Percentiles rank a stretch among this genome's conserved stretches.
phyloP scores from a whole-genome alignment of 164 flowering plant genomes.

The Akebia trifoliata region DNA sequence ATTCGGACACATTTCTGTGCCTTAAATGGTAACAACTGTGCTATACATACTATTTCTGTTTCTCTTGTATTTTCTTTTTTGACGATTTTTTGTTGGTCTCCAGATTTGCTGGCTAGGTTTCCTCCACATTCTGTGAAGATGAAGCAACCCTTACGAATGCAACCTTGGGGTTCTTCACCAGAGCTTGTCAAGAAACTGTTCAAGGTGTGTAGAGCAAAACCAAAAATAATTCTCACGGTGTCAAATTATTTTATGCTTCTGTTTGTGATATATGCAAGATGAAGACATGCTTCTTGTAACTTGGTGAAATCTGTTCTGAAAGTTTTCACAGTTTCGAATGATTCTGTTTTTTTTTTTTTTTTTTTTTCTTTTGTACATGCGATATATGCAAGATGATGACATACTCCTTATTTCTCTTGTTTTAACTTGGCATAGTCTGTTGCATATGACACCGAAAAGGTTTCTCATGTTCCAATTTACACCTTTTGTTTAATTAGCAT shows the following conservation, averaged over 20 bases:
- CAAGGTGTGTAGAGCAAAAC: conserved; percentile 46
- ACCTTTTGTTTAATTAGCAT: no score
- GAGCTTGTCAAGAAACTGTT: conserved; percentile 77
- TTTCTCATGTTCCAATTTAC: no score
- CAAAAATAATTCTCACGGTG: background rate
- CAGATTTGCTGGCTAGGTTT: conserved; percentile 81
- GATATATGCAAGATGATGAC: no score
- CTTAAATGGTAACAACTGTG: background rate
- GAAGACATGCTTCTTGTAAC: no score
- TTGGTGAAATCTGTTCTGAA: no score
- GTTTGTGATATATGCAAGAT: no score
- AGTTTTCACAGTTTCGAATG: no score
- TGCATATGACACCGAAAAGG: no score
- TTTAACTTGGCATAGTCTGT: no score
- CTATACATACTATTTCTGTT: background rate
- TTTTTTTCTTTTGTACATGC: no score
- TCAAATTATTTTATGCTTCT: background rate
- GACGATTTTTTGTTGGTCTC: conserved; percentile 16
- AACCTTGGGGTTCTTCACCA: conserved; percentile 84
- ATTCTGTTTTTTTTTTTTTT: no score
- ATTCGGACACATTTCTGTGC: background rate
- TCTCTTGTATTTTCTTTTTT: conserved; percentile 1
- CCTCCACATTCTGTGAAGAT: conserved; percentile 82
- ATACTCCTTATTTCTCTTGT: no score
- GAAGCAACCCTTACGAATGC: conserved; percentile 66